Conservation (phyloP, 345 rosid species). For the Hevea brasiliensis region DNA sequence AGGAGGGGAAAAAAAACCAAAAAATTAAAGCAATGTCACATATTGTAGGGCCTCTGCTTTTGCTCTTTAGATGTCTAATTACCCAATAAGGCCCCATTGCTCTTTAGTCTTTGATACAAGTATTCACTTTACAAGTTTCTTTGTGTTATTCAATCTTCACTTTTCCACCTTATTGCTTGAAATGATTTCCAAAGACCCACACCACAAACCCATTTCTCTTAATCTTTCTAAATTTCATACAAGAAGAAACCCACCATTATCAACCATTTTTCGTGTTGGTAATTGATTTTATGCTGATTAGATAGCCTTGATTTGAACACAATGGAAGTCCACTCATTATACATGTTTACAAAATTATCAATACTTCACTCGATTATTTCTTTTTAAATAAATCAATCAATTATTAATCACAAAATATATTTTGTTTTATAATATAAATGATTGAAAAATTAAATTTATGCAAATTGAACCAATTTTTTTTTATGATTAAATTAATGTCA, state of each 20-base stretch:
- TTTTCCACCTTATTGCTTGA: constrained; percentile 30
- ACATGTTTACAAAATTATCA: neutral
- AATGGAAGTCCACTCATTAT: constrained; percentile 44
- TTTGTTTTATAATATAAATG: too few relatives aligned
- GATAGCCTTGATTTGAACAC: constrained; percentile 36
- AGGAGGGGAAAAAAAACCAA: too few relatives aligned
- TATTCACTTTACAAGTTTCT: constrained; percentile 29
- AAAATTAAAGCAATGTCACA: too few relatives aligned
- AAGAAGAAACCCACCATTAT: constrained; percentile 9
- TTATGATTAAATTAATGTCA: too few relatives aligned
- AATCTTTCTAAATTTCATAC: constrained; percentile 13
- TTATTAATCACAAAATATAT: too few relatives aligned
- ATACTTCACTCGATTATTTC: neutral
- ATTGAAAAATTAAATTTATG: too few relatives aligned
- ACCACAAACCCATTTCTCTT: constrained; percentile 1
- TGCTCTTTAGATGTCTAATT: constrained; percentile 19
- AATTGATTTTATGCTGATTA: constrained; percentile 31
- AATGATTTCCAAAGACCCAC: constrained; percentile 38
- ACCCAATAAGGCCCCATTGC: constrained; percentile 14
- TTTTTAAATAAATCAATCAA: too few relatives aligned
- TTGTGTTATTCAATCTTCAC: constrained; percentile 28
- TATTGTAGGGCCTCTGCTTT: constrained; percentile 24
- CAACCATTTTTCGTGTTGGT: constrained; percentile 7
- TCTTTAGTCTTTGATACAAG: constrained; percentile 25
- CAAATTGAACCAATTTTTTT: too few relatives aligned